Base-by-base conservation (phyloP, 495 filamentous ascomycete genomes). In the Evansstolkia leycettana region DNA sequence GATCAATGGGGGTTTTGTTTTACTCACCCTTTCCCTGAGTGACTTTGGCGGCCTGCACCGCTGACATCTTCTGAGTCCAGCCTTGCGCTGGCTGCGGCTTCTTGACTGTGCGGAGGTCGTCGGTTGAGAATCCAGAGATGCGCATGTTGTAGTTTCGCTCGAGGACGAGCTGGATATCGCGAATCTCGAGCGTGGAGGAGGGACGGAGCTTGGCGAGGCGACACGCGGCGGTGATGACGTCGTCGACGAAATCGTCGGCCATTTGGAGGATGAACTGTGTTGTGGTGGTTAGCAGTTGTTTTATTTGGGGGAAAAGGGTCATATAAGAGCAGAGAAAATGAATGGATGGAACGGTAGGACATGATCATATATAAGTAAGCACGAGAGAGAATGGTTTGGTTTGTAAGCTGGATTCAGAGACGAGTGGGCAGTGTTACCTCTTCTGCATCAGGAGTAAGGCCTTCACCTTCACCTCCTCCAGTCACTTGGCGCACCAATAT, bases 81-180 rank as follows among this genome's bases (percentile, higher is more conserved):
- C 72, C 79, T 31, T 75, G 67, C 31, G 84, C 75, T 4, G 90
- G 90, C 54, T 87, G 80, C 16, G 89, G 78, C 60, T 94, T 94
- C 49, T 85, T 77, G 14, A 95, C 88, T 2, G 85, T 95, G 37
- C 90, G 76, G 39, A 94, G 72, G 60, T 98, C 90, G 48, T 98
- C 90, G 18, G 83, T 82, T 4, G 85, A 77, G 58, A 92, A 95
- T 23, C 90, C 90, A 0, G 90, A 93, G 38, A 95, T 84, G 38
- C 90, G 83, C 63, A 96, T 96, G 58, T 96, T 95, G 73, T 92
- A 95, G 54, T 86, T 88, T 37, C 92, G 82, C 63, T 98, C 90
- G 12, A 98, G 78, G 16, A 94, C 78, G 20, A 95, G 78, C 60
- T 95, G 90, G 33, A 98, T 73, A 53, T 98, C 90, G 42, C 86